Evolutionary conservation across 176 grass and related monocot genomes (phyloP).

Genomic region (Puya raimondii): DNA sequence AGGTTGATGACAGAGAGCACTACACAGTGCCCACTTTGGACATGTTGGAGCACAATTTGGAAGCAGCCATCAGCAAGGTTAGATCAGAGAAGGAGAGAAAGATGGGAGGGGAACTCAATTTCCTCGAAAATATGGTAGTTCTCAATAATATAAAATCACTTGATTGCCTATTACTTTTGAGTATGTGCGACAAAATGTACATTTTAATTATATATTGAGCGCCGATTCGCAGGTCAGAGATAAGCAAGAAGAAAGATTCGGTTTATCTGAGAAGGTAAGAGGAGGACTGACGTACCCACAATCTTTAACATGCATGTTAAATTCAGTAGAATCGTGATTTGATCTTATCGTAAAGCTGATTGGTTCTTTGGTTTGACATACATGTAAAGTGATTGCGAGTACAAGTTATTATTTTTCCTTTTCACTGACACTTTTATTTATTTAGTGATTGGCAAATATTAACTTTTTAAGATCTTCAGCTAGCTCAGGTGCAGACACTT

Average conservation of each 20-base stretch:
- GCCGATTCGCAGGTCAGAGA: conserved; percentile 46
- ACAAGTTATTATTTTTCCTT: no score
- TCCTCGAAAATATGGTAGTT: conserved; percentile 49
- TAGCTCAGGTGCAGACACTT: conserved; percentile 47
- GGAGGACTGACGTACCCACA: not conserved
- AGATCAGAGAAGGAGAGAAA: conserved; percentile 72
- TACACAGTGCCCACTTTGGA: conserved; percentile 68
- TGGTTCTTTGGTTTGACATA: not conserved
- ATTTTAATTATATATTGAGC: not conserved
- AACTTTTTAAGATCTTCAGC: conserved; percentile 17
- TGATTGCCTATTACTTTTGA: not conserved
- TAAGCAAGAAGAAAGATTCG: conserved; percentile 58
- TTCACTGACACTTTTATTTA: not conserved
- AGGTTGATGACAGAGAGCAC: conserved; percentile 41
- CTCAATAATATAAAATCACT: not conserved
- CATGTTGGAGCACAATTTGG: conserved; percentile 61
- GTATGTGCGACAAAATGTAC: not conserved
- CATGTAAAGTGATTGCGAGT: not conserved
- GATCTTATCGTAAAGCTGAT: not conserved
- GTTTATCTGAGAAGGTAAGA: conserved; percentile 58
- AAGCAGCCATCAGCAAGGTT: conserved; percentile 65
- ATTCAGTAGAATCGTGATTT: not conserved
- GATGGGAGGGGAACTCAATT: conserved; percentile 60
- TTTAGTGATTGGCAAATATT: not conserved
- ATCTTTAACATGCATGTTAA: not conserved